Conservation (phyloP, 495 filamentous ascomycete species). For the Penicillium subrubescens region DNA sequence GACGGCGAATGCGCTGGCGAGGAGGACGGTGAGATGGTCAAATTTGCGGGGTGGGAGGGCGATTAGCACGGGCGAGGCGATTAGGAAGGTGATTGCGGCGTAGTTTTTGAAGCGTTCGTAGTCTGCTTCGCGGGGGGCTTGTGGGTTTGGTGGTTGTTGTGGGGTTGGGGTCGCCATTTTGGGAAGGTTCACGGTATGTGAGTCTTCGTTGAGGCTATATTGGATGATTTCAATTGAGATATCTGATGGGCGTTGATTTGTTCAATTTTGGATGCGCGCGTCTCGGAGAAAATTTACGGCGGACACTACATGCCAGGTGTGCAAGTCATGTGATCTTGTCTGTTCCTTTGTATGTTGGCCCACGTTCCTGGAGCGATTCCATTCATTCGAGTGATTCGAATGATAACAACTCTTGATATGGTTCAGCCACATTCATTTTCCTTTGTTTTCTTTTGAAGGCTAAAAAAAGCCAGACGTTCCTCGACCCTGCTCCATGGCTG, state of each 20-base stretch:
- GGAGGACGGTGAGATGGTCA: slow-evolving; percentile 60
- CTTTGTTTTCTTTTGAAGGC: neutral
- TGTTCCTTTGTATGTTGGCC: neutral
- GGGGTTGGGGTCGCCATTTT: slow-evolving; percentile 21
- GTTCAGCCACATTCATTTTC: neutral
- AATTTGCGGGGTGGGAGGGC: slow-evolving; percentile 80
- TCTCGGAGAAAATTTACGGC: slow-evolving; percentile 9
- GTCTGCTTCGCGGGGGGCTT: slow-evolving; percentile 36
- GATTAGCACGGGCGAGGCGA: slow-evolving; percentile 70
- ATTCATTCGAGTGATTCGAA: neutral
- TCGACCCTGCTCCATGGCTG: neutral
- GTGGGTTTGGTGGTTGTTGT: slow-evolving; percentile 2
- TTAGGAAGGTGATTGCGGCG: slow-evolving; percentile 61
- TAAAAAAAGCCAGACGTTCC: neutral
- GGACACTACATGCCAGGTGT: neutral
- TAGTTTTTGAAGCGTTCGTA: slow-evolving; percentile 60
- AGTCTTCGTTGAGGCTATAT: slow-evolving; percentile 3
- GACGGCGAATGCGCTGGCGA: slow-evolving; percentile 59
- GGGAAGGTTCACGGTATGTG: neutral
- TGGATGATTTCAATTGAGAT: neutral
- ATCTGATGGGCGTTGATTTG: neutral
- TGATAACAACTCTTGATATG: neutral
- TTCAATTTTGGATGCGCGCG: neutral
- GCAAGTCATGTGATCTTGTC: slow-evolving; percentile 15
- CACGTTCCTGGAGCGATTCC: neutral